phyloP scores from a whole-genome alignment of 1,284 basidiomycete species.

The Ceratobasidium sp. region DNA sequence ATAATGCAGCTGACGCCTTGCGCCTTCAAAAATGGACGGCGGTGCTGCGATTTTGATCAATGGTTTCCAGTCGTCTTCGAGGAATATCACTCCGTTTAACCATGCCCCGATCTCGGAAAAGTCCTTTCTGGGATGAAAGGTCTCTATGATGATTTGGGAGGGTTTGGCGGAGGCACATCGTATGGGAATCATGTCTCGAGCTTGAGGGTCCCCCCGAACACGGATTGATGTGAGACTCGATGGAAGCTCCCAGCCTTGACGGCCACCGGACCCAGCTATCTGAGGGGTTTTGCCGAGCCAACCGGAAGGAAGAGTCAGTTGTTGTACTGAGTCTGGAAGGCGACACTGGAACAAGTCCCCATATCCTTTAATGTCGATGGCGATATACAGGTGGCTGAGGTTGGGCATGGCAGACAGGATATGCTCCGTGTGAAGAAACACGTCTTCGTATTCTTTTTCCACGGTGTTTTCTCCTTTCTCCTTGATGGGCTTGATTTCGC shows the following conservation, averaged over 20 bases:
- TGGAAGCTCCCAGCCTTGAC: not conserved
- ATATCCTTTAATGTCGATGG: not conserved
- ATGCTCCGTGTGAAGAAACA: not conserved
- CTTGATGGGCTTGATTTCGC: not conserved
- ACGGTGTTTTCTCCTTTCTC: no score
- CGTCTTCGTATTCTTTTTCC: not conserved
- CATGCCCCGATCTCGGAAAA: no score
- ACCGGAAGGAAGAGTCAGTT: not conserved
- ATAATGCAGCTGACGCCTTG: not conserved
- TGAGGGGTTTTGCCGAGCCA: not conserved
- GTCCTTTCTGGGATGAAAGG: no score
- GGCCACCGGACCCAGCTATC: not conserved
- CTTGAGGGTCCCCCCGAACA: not conserved
- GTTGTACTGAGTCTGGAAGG: not conserved
- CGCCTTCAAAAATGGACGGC: not conserved
- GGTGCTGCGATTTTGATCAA: no score
- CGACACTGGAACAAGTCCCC: not conserved
- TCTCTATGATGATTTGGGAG: not conserved
- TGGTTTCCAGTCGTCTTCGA: no score
- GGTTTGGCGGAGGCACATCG: not conserved
- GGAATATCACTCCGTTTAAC: no score
- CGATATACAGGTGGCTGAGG: not conserved
- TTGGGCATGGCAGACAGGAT: not conserved
- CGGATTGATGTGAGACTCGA: not conserved
- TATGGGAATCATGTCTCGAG: not conserved